Evolutionary conservation across 2,329 filamentous ascomycete species (phyloP).

Genomic region (Emergomyces pasteurianus): DNA sequence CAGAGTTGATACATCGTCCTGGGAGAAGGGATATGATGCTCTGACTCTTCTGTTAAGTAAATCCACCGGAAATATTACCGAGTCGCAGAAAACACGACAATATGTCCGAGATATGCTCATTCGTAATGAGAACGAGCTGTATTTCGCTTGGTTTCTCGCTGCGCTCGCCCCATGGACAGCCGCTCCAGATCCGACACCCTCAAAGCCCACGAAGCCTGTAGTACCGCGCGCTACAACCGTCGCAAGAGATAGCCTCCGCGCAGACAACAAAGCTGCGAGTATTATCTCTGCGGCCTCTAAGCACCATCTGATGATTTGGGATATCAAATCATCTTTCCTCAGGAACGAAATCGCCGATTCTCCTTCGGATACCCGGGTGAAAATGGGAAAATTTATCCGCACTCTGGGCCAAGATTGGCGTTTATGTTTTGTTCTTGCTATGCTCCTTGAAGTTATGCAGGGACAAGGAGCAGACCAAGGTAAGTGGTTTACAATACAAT

Average conservation of each 20-base stretch:
- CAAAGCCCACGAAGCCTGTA: conserved; percentile 37
- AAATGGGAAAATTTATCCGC: conserved; percentile 25
- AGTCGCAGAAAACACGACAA: conserved; percentile 3
- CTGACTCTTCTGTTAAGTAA: conserved; percentile 40
- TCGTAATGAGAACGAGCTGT: conserved; percentile 51
- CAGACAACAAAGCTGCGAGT: conserved; percentile 62
- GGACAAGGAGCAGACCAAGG: conserved; percentile 21
- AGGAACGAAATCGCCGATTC: conserved; percentile 17
- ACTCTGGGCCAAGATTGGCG: conserved; percentile 29
- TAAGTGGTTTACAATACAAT: conserved; percentile 11
- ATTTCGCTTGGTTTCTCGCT: conserved; percentile 64
- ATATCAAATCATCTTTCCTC: conserved; percentile 38
- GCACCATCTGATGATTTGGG: conserved; percentile 52
- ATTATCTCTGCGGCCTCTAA: conserved; percentile 53
- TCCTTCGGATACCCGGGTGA: conserved; percentile 24
- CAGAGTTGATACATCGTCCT: conserved; percentile 47
- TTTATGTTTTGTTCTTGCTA: conserved; percentile 26
- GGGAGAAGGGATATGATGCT: conserved; percentile 52
- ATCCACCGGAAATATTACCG: conserved; percentile 24
- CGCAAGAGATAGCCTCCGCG: conserved; percentile 65
- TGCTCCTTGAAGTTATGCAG: conserved; percentile 29
- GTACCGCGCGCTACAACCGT: conserved; percentile 51
- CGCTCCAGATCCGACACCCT: conserved; percentile 28
- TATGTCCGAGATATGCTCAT: conserved; percentile 41
- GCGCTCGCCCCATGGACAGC: conserved; percentile 63